These are phyloP conservation scores for Odonthalia washingtoniensis DNA, from an alignment of 31 red algal species.

Conservation along the genomic window DNA sequence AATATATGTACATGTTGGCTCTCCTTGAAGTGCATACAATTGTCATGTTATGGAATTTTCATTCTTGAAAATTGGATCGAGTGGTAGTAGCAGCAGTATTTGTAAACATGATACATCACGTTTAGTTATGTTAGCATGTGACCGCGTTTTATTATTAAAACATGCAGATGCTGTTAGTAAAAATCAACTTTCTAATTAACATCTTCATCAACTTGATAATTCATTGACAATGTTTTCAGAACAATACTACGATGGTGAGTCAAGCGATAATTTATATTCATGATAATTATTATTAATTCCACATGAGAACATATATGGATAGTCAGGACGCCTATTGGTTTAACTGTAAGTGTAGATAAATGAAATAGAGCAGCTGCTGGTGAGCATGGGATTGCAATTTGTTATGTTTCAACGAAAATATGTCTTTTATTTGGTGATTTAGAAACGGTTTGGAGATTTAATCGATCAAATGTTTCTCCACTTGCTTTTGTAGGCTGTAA, in stretches of 20 bases:
- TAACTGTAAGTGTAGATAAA: conserved; percentile 74
- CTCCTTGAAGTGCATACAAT: conserved; percentile 25
- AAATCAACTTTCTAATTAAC: conserved; percentile 6
- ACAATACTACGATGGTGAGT: conserved; percentile 34
- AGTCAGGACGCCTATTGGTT: conserved; percentile 75
- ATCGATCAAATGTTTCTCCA: conserved; percentile 68
- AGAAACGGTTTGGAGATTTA: conserved; percentile 38
- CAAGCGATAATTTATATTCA: conserved; percentile 46
- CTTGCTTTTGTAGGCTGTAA: conserved; percentile 82
- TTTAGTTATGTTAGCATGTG: conserved; percentile 62
- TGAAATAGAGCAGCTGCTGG: conserved; percentile 86
- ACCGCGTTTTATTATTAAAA: conserved; percentile 70
- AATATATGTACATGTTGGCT: conserved; percentile 20
- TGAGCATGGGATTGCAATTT: conserved; percentile 82
- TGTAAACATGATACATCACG: too few relatives aligned
- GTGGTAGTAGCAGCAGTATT: too few relatives aligned
- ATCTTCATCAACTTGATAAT: too few relatives aligned
- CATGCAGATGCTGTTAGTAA: conserved; percentile 33
- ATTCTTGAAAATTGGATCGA: too few relatives aligned
- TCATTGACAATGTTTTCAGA: too few relatives aligned
- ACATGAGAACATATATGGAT: conserved; percentile 76
- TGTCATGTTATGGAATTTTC: conserved; percentile 77
- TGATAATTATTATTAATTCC: conserved; percentile 85
- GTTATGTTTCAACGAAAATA: conserved; percentile 65
- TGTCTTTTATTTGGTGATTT: conserved; percentile 90